Percentiles rank a stretch among this genome's conserved stretches.
These are phyloP conservation scores for Collybiopsis luxurians DNA, from an alignment of 768 basidiomycete genomes.

Conservation along the genomic window DNA sequence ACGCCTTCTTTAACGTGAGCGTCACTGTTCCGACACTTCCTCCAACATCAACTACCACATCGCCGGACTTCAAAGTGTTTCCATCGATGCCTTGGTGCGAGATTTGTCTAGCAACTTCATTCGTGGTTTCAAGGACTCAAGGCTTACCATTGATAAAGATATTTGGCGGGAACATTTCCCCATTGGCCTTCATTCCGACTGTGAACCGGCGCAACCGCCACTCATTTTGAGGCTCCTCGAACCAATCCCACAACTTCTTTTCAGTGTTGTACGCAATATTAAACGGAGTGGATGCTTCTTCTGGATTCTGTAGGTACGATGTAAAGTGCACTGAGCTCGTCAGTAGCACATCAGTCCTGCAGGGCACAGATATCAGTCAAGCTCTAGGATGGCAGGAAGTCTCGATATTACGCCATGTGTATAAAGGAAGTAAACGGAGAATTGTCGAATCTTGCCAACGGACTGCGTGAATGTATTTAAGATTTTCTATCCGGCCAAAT, in stretches of 20 bases:
- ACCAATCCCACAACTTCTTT: constrained; percentile 12
- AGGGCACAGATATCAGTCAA: background rate
- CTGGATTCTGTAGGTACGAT: constrained; percentile 1
- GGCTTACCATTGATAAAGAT: constrained; percentile 6
- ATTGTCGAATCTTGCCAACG: background rate
- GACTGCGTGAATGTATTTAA: no score
- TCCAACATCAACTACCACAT: constrained; percentile 11
- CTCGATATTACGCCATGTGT: background rate
- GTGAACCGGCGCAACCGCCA: constrained; percentile 1
- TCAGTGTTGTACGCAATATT: background rate
- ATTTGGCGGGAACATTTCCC: background rate
- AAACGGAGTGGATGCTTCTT: constrained; percentile 1
- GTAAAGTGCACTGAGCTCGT: background rate
- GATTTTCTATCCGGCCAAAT: no score
- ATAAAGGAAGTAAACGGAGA: background rate
- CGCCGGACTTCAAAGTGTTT: background rate
- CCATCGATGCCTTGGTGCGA: background rate
- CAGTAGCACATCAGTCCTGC: constrained; percentile 3
- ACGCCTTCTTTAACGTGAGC: background rate
- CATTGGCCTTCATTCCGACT: constrained; percentile 1
- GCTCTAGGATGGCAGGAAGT: background rate
- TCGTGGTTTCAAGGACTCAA: background rate
- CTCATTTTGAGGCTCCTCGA: constrained; percentile 16
- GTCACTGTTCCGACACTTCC: constrained; percentile 5
- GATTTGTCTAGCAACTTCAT: background rate